phyloP scores from a whole-genome alignment of 352 stramenopile genomes.

The Globisporangium spiculum region DNA sequence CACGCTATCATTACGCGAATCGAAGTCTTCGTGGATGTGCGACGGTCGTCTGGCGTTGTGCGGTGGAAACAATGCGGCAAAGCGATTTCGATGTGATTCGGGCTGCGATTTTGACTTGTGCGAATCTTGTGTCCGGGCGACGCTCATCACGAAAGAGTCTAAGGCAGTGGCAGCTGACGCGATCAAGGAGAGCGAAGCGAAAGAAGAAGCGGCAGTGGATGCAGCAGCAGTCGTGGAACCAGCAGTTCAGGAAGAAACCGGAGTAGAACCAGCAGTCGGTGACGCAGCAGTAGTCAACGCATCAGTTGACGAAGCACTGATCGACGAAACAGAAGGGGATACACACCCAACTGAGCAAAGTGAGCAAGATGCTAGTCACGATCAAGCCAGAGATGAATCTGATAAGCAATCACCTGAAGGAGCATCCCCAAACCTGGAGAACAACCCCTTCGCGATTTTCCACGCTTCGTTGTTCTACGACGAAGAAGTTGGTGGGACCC shows the following conservation, averaged over 20 bases:
- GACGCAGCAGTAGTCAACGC: neutral
- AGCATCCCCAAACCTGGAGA: conserved; percentile 12
- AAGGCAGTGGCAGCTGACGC: neutral
- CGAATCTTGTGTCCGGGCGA: conserved; percentile 48
- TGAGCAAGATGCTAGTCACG: neutral
- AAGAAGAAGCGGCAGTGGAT: conserved; percentile 10
- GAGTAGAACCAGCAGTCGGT: neutral
- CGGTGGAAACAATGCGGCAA: conserved; percentile 48
- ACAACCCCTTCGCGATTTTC: conserved; percentile 34
- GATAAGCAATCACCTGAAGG: conserved; percentile 5
- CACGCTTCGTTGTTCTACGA: conserved; percentile 32
- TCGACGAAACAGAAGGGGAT: neutral
- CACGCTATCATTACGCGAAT: conserved; percentile 38
- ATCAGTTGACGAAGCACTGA: neutral
- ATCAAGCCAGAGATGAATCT: neutral
- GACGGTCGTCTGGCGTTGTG: conserved; percentile 56
- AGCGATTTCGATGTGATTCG: conserved; percentile 59
- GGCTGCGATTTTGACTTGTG: conserved; percentile 81
- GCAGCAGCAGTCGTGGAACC: conserved; percentile 6
- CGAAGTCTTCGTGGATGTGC: conserved; percentile 72
- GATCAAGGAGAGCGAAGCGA: conserved; percentile 6
- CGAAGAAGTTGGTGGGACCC: conserved; percentile 16
- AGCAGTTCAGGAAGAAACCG: neutral
- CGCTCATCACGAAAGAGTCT: conserved; percentile 28
- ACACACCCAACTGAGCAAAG: neutral